phyloP scores from a whole-genome alignment of 1,284 basidiomycete species.

The Rhizoctonia solani region DNA sequence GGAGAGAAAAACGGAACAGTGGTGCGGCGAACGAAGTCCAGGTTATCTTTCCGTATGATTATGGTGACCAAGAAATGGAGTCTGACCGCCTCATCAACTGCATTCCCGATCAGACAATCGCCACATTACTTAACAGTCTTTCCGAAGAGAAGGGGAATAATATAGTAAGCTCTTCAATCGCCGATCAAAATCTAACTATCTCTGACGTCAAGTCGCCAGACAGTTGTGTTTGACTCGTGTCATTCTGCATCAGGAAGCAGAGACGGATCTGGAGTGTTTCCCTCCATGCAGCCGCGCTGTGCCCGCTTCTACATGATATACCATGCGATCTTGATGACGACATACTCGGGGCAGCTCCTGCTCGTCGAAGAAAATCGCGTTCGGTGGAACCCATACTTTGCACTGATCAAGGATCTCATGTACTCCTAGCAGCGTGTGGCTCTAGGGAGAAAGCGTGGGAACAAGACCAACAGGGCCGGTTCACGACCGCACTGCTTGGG shows the following conservation, averaged over 20 bases:
- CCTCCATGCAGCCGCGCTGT: not conserved
- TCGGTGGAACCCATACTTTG: not conserved
- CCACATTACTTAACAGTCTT: not conserved
- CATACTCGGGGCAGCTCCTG: not conserved
- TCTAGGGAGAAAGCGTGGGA: slow-evolving; percentile 28
- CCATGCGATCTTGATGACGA: slow-evolving; percentile 6
- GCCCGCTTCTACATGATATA: not conserved
- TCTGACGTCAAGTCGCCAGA: too few relatives aligned
- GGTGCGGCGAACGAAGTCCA: not conserved
- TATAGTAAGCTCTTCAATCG: slow-evolving; percentile 14
- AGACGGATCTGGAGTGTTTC: not conserved
- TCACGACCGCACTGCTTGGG: slow-evolving; percentile 59
- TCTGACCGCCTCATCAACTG: not conserved
- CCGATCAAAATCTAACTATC: not conserved
- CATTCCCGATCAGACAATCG: slow-evolving; percentile 29
- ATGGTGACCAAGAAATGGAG: not conserved
- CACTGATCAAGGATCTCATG: slow-evolving; percentile 10
- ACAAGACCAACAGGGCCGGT: slow-evolving; percentile 51
- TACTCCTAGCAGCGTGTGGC: slow-evolving; percentile 22
- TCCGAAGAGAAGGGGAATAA: slow-evolving; percentile 11
- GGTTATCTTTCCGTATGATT: slow-evolving; percentile 26
- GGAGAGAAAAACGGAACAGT: not conserved
- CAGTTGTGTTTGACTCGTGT: slow-evolving; percentile 25
- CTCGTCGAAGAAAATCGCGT: not conserved
- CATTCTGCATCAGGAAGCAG: slow-evolving; percentile 25